Conservation (phyloP, 2,329 filamentous ascomycete genomes). For the Chrysosporium queenslandicum region DNA sequence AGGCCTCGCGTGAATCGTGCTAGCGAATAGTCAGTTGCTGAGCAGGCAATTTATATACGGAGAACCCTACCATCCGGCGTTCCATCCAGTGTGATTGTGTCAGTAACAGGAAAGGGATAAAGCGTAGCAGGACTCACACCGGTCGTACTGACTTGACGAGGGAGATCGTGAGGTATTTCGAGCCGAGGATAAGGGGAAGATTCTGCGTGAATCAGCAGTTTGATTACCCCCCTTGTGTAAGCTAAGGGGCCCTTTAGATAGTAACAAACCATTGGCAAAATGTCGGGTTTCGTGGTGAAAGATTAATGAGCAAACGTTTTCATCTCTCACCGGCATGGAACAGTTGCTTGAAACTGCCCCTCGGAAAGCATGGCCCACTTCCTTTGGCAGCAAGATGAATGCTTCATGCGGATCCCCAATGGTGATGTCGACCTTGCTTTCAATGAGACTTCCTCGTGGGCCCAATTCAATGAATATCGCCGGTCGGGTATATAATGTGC, state of each 20-base stretch:
- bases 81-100: conserved; percentile 5
- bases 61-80: background rate
- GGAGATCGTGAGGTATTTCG: conserved; percentile 18
- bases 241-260: background rate
- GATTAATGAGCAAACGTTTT: conserved; percentile 17
- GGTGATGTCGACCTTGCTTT: conserved; percentile 7
- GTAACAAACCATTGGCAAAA: conserved; percentile 18
- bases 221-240: conserved; percentile 1
- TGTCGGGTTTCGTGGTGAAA: conserved; percentile 22
- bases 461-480: background rate
- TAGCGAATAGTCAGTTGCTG: background rate
- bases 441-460: background rate
- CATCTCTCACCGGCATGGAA: background rate
- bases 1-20: conserved; percentile 1
- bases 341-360: background rate
- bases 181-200: conserved; percentile 21
- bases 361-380: conserved; percentile 20
- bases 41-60: conserved; percentile 1
- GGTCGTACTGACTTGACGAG: conserved; percentile 18
- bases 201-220: background rate
- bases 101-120: conserved; percentile 20
- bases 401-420: conserved; percentile 20
- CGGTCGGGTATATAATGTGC: background rate
- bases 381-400: conserved; percentile 19
- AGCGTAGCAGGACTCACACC: conserved; percentile 22